Evolutionary conservation across 192 early-diverging fungal genomes (phyloP).

Genomic region (Linnemannia exigua): DNA sequence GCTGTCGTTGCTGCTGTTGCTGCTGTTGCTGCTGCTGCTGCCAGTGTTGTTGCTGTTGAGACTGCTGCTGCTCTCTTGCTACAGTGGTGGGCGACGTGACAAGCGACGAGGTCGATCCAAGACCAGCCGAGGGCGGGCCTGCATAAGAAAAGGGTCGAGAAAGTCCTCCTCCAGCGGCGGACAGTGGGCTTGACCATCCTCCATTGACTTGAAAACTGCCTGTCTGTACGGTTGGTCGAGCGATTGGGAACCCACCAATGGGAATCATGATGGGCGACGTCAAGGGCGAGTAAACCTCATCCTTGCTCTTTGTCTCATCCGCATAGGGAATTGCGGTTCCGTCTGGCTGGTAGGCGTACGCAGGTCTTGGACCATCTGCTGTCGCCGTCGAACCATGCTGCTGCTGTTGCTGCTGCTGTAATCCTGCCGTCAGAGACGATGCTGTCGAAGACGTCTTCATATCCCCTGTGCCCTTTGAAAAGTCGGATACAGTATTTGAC

Average conservation of each 20-base stretch:
- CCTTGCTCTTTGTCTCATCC: slow-evolving; percentile 49
- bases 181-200: slow-evolving; percentile 29
- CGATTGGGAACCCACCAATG: slow-evolving; percentile 32
- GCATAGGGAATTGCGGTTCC: slow-evolving; percentile 39
- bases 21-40: slow-evolving; percentile 8
- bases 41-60: neutral
- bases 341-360: slow-evolving; percentile 9
- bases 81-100: slow-evolving; percentile 27
- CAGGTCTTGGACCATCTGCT: neutral
- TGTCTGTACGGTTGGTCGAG: neutral
- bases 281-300: slow-evolving; percentile 47
- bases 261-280: slow-evolving; percentile 54
- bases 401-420: slow-evolving; percentile 6
- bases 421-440: neutral
- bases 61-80: neutral
- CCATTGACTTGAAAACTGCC: neutral
- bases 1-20: neutral
- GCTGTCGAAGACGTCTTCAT: neutral
- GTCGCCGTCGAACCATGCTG: neutral
- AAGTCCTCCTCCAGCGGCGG: slow-evolving; percentile 26
- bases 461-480: neutral
- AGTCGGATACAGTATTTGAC: slow-evolving; percentile 13
- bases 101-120: slow-evolving; percentile 21
- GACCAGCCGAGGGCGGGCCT: slow-evolving; percentile 17
- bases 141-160: slow-evolving; percentile 36